These are phyloP conservation scores for Debaryomycetaceae sp. DNA, from an alignment of 1,139 yeast genomes.

Conservation along the genomic window DNA sequence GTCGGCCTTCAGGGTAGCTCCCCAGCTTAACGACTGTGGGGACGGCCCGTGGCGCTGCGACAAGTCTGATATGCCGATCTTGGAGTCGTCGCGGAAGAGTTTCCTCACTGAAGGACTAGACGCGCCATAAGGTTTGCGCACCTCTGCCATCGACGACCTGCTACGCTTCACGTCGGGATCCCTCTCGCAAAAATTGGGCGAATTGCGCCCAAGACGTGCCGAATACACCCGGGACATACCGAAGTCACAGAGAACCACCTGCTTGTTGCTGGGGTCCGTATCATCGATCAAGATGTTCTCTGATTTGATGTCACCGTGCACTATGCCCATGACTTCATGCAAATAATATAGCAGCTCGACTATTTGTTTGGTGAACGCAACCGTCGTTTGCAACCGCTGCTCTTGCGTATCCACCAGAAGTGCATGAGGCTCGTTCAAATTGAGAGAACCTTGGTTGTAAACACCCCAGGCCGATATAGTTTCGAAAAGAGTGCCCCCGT, in stretches of 20 bases:
- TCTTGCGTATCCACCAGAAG: constrained; percentile 28
- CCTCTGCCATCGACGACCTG: constrained; percentile 38
- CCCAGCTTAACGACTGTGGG: constrained; percentile 29
- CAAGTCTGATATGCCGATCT: constrained; percentile 29
- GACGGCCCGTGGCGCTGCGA: constrained; percentile 34
- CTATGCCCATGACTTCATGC: constrained; percentile 64
- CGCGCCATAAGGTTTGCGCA: constrained; percentile 34
- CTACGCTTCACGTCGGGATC: constrained; percentile 32
- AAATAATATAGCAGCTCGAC: constrained; percentile 63
- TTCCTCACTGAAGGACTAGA: constrained; percentile 25
- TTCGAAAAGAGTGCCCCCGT: constrained; percentile 82
- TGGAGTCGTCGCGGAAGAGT: constrained; percentile 30
- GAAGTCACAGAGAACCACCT: constrained; percentile 72
- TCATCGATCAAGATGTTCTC: constrained; percentile 74
- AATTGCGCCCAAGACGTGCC: constrained; percentile 24
- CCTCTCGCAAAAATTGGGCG: constrained; percentile 12
- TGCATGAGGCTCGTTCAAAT: constrained; percentile 2
- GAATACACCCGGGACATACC: constrained; percentile 63
- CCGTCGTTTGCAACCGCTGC: constrained; percentile 18
- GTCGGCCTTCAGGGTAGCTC: constrained; percentile 24
- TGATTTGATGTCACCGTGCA: constrained; percentile 86
- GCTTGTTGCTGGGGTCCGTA: constrained; percentile 19
- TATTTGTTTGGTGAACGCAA: constrained; percentile 45
- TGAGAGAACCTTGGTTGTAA: constrained; percentile 29
- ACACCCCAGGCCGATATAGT: constrained; percentile 67